phyloP scores from a whole-genome alignment of 768 basidiomycete genomes.

The Coprinopsis strossmayeri region DNA sequence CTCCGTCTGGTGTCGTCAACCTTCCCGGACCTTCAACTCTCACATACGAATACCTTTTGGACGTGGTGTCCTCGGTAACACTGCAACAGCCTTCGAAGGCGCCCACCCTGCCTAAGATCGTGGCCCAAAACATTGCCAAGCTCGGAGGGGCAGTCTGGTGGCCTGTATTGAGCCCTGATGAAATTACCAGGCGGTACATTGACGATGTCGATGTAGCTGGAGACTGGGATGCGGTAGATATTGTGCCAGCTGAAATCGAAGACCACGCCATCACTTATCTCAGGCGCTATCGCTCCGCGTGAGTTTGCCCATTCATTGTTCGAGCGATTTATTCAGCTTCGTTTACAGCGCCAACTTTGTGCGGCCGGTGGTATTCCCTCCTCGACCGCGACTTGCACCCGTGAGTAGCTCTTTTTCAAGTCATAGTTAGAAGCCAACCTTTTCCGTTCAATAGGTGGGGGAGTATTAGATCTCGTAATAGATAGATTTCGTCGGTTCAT shows the following conservation, averaged over 20 bases:
- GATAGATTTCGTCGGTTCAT: slow-evolving; percentile 7
- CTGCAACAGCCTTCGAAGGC: slow-evolving; percentile 65
- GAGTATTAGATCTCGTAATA: slow-evolving; percentile 22
- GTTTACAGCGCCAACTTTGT: slow-evolving; percentile 53
- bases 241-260: slow-evolving; percentile 81
- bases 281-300: slow-evolving; percentile 85
- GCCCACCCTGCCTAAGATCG: slow-evolving; percentile 67
- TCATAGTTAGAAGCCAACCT: slow-evolving; percentile 8
- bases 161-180: slow-evolving; percentile 88
- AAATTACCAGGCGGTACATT: slow-evolving; percentile 82
- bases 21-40: slow-evolving; percentile 88
- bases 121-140: slow-evolving; percentile 61
- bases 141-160: slow-evolving; percentile 76
- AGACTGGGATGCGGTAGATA: slow-evolving; percentile 79
- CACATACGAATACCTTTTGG: slow-evolving; percentile 73
- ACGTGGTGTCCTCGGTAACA: slow-evolving; percentile 77
- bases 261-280: slow-evolving; percentile 83
- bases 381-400: slow-evolving; percentile 29
- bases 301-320: slow-evolving; percentile 29
- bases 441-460: slow-evolving; percentile 16
- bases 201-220: slow-evolving; percentile 71
- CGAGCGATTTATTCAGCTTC: slow-evolving; percentile 8
- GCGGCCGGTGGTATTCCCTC: slow-evolving; percentile 61
- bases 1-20: slow-evolving; percentile 55
- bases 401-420: slow-evolving; percentile 23